Percentiles rank a stretch among this genome's conserved stretches.
These are phyloP conservation scores for Xylariomycetidae sp. DNA, from an alignment of 2,329 filamentous ascomycete species.

Conservation along the genomic window DNA sequence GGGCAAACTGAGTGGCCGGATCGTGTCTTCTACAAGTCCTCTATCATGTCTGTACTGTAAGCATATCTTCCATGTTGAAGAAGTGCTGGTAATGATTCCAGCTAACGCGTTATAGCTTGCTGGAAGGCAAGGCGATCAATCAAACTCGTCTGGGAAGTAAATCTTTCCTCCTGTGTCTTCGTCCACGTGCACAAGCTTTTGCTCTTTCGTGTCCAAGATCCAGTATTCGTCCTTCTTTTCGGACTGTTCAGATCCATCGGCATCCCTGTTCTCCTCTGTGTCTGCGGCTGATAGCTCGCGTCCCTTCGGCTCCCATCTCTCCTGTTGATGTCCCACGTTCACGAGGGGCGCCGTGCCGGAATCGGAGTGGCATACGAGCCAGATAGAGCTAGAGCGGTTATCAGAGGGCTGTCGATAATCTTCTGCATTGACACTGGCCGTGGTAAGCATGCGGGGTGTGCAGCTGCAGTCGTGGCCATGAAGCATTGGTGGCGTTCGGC, in stretches of 20 bases:
- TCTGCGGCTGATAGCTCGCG: too few species aligned
- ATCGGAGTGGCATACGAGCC: too few species aligned
- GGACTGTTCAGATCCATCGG: too few species aligned
- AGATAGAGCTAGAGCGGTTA: too few species aligned
- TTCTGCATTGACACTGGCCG: too few species aligned
- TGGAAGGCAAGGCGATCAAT: background rate
- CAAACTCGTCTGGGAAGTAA: constrained; percentile 4
- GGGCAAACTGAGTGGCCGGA: background rate
- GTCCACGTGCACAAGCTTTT: constrained; percentile 3
- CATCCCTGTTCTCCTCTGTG: background rate
- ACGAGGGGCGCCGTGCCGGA: too few species aligned
- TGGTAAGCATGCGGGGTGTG: too few species aligned
- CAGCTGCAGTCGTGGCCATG: too few species aligned
- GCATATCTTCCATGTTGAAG: background rate
- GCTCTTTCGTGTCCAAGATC: constrained; percentile 1
- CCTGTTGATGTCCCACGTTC: too few species aligned
- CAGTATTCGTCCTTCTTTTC: constrained; percentile 4
- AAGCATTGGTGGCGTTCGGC: too few species aligned
- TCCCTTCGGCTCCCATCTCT: too few species aligned
- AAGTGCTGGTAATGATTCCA: background rate
- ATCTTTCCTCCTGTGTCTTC: constrained; percentile 3
- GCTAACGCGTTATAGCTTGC: background rate
- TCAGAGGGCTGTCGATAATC: too few species aligned
- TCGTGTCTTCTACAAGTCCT: background rate
- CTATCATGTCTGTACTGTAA: background rate